Percentiles rank a stretch among this genome's conserved stretches.
These are phyloP conservation scores for Hydnomerulius pinastri DNA, from an alignment of 768 basidiomycete genomes.

Conservation along the genomic window DNA sequence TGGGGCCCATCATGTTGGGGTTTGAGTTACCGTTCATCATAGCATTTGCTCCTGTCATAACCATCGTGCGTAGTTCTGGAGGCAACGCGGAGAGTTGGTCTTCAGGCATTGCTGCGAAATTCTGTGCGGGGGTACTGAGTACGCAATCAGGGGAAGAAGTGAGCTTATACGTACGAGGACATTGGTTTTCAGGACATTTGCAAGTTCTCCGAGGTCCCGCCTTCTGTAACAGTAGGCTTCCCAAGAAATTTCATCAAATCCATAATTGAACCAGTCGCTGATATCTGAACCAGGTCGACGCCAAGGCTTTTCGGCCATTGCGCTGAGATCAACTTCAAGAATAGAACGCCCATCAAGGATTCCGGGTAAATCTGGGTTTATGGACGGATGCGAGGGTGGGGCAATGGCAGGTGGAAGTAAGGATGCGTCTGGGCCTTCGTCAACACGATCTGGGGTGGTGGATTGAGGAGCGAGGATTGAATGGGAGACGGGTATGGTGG, in stretches of 20 bases:
- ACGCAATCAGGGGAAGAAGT: neutral
- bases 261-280: constrained; percentile 99
- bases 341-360: constrained; percentile 75
- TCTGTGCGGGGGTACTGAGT: constrained; percentile 43
- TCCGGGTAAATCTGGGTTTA: constrained; percentile 70
- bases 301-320: constrained; percentile 86
- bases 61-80: constrained; percentile 82
- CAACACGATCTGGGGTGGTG: constrained; percentile 23
- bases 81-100: constrained; percentile 78
- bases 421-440: constrained; percentile 63
- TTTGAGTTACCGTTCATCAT: constrained; percentile 69
- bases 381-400: constrained; percentile 76
- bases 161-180: constrained; percentile 61
- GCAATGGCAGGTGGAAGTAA: constrained; percentile 67
- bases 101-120: constrained; percentile 80
- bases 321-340: constrained; percentile 78
- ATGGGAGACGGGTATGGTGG: constrained; percentile 25
- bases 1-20: constrained; percentile 55
- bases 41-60: constrained; percentile 78
- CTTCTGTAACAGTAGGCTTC: constrained; percentile 88
- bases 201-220: constrained; percentile 77
- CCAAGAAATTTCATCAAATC: constrained; percentile 97
- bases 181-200: constrained; percentile 77
- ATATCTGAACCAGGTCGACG: constrained; percentile 88
- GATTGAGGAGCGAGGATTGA: constrained; percentile 21